Conservation (phyloP, 331 rosid genomes). For the Acacia pycnantha region DNA sequence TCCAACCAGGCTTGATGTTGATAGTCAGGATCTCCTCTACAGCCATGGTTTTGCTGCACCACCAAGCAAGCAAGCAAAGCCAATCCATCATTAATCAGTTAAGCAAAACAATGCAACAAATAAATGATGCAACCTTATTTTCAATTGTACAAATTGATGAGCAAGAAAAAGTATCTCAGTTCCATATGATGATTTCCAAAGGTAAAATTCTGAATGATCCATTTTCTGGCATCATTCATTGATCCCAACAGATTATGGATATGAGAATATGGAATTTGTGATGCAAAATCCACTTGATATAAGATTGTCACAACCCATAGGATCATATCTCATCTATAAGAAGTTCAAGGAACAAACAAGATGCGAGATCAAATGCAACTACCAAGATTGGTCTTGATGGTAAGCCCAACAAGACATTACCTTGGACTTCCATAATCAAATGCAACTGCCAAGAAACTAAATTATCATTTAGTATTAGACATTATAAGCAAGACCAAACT, state of each 20-base stretch:
- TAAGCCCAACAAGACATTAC: neutral
- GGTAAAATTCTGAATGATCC: neutral
- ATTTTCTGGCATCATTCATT: neutral
- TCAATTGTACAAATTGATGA: neutral
- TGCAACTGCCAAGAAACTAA: neutral
- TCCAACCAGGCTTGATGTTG: slow-evolving; percentile 73
- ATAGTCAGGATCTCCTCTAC: slow-evolving; percentile 68
- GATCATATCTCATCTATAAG: neutral
- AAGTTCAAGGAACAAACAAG: neutral
- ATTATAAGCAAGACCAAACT: neutral
- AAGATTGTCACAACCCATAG: neutral
- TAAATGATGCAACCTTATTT: neutral
- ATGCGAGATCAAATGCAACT: too few relatives aligned
- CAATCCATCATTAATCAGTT: neutral
- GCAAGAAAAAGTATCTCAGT: neutral
- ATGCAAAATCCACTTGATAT: neutral
- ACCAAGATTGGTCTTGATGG: neutral
- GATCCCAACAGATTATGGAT: neutral
- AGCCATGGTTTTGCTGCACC: slow-evolving; percentile 45
- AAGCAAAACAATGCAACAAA: neutral
- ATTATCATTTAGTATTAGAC: neutral
- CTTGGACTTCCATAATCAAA: neutral
- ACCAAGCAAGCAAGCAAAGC: neutral
- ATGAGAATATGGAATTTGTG: neutral
- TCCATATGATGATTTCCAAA: neutral